These are phyloP conservation scores for Lichtheimia corymbifera DNA, from an alignment of 371 early-diverging fungal genomes.

Conservation along the genomic window DNA sequence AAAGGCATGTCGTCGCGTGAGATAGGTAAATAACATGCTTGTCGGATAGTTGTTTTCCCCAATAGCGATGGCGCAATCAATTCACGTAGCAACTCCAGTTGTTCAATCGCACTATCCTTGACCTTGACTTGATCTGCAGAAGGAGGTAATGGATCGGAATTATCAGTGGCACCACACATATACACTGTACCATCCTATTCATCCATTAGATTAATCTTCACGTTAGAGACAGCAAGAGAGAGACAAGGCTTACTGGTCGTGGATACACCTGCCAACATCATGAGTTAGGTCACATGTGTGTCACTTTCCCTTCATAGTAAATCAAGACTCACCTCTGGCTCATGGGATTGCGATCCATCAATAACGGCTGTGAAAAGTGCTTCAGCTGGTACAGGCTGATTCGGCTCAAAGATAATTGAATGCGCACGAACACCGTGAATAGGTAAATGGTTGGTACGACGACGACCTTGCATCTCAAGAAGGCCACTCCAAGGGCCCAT, in stretches of 20 bases:
- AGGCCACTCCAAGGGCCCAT: constrained; percentile 59
- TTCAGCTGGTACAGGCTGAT: constrained; percentile 32
- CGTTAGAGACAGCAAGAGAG: constrained; percentile 35
- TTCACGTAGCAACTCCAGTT: constrained; percentile 4
- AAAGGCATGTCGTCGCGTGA: constrained; percentile 56
- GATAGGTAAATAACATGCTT: constrained; percentile 70
- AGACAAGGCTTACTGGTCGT: constrained; percentile 24
- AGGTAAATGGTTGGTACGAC: constrained; percentile 24
- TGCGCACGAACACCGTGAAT: constrained; percentile 45
- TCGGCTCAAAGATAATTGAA: constrained; percentile 41
- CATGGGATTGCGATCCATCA: constrained; percentile 23
- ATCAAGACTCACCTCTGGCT: constrained; percentile 45
- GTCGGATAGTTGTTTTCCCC: constrained; percentile 28
- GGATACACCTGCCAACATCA: constrained; percentile 27
- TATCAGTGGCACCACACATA: constrained; percentile 63
- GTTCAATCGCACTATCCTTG: constrained; percentile 21
- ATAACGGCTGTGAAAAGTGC: constrained; percentile 45
- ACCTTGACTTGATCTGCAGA: constrained; percentile 46
- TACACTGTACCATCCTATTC: constrained; percentile 67
- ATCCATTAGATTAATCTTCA: neutral
- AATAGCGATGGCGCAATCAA: constrained; percentile 8
- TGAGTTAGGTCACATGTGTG: neutral
- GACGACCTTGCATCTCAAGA: constrained; percentile 26
- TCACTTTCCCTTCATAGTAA: neutral
- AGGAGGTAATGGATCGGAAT: constrained; percentile 44